Percentiles rank a stretch among this genome's conserved stretches.
Conservation (phyloP, 768 basidiomycete genomes). For the Tephrocybe sp. region DNA sequence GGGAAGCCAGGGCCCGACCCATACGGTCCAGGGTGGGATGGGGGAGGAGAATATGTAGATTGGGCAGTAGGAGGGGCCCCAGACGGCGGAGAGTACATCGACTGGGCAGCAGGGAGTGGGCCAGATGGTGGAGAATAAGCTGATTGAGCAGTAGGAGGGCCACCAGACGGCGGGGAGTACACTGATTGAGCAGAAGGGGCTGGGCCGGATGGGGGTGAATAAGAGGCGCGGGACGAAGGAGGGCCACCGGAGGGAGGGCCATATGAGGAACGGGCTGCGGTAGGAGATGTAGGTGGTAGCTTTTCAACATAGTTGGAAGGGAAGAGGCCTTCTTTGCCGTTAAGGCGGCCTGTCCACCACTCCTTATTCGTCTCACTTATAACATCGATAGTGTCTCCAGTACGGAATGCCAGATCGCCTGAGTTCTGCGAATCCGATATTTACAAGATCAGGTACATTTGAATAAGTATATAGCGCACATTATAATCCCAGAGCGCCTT, state of each 20-base stretch:
- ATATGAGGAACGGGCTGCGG: too few species aligned
- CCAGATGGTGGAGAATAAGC: conserved; percentile 7
- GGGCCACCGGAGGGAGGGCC: too few species aligned
- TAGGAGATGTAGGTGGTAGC: conserved; percentile 21
- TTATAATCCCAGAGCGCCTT: conserved; percentile 68
- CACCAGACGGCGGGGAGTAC: conserved; percentile 8
- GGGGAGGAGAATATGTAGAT: conserved; percentile 2
- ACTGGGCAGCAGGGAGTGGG: conserved; percentile 8
- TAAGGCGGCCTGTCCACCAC: conserved; percentile 81
- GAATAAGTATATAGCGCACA: conserved; percentile 30
- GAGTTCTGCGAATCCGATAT: conserved; percentile 44
- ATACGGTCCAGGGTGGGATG: background rate
- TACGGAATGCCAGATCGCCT: conserved; percentile 69
- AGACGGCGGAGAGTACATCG: conserved; percentile 4
- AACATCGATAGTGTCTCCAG: conserved; percentile 75
- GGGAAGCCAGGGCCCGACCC: background rate
- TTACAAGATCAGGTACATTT: background rate
- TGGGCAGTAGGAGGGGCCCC: background rate
- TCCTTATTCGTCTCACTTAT: conserved; percentile 70
- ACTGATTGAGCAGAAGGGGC: conserved; percentile 6
- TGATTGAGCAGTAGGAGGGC: conserved; percentile 6
- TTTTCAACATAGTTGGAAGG: conserved; percentile 73
- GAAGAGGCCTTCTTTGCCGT: conserved; percentile 67
- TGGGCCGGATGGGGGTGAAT: conserved; percentile 6
- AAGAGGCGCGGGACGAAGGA: background rate